These are phyloP conservation scores for Gardenia jasminoides DNA, from an alignment of 257 asterid genomes.

Conservation along the genomic window DNA sequence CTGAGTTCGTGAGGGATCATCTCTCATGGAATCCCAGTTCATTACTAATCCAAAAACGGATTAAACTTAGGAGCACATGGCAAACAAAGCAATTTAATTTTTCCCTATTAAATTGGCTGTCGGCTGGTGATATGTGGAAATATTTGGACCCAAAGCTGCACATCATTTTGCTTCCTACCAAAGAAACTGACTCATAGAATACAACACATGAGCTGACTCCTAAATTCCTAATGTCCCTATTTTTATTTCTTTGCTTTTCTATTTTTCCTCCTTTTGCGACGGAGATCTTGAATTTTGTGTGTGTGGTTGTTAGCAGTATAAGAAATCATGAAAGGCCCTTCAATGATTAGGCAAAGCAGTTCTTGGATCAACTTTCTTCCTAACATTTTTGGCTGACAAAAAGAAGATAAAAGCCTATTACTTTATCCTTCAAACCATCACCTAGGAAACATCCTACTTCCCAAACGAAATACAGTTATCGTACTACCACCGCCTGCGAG, in stretches of 20 bases:
- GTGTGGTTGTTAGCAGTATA: no score
- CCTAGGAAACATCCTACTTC: no score
- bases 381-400: not conserved
- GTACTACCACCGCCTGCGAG: not conserved
- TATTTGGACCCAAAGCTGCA: not conserved
- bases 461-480: no score
- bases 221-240: not conserved
- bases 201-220: not conserved
- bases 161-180: not conserved
- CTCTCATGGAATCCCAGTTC: not conserved
- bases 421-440: no score
- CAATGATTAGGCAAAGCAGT: no score
- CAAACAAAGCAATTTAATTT: not conserved
- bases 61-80: not conserved
- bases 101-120: not conserved
- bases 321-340: no score
- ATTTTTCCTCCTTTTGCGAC: not conserved
- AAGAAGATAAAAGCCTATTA: not conserved
- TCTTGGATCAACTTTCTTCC: not conserved
- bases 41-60: not conserved
- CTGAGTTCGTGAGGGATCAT: not conserved
- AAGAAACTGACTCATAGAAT: not conserved
- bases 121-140: not conserved
- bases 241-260: not conserved
- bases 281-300: constrained; percentile 1